Base-by-base conservation (phyloP, 1,284 basidiomycete species). In the Pascua sp. region DNA sequence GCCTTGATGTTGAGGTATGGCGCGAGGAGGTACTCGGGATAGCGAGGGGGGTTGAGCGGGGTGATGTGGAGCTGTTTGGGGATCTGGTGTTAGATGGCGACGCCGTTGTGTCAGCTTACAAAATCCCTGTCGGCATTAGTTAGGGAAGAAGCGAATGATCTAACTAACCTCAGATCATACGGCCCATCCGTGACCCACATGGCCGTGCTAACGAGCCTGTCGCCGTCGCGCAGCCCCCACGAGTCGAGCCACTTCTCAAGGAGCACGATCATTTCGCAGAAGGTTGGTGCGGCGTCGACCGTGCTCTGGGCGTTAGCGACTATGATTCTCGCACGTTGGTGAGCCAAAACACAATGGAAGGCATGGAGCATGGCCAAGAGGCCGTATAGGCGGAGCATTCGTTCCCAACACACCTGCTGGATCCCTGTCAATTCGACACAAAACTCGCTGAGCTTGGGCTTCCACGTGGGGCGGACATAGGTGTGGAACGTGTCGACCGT, bases 381-480 rank as follows among this genome's bases (percentile, higher is more conserved):
- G n/a, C n/a, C n/a, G n/a, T n/a, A n/a, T n/a, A n/a, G n/a, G n/a
- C n/a, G n/a, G n/a, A n/a, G n/a, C n/a, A n/a, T n/a, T n/a, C n/a
- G n/a, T n/a, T n/a, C n/a, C n/a, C n/a, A 37, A 77, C 81, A 60
- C 60, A 92, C 91, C 82, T 98, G 94, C 13, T 86, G 87, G 56
- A 98, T 93, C 13, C 93, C 92, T 7, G 95, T 98, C 50, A 98
- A 80, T 39, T 84, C 76, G 5, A 81, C 89, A 75, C 94, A 98
- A 72, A 96, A 98, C 16, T 83, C 77, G 15, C 89, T 87, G 10
- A 98, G 81, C 48, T 76, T 79, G 0, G 93, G 92, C 48, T 83
- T 81, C 89, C 91, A 97, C 2, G 85, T 87, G 8, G 95, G 95
- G 67, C 82, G 84, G 45, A 97, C 91, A 72, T 89, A 96, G 61